Percentiles rank a stretch among this genome's conserved stretches.
phyloP scores from a whole-genome alignment of 2,329 filamentous ascomycete species.

The Taxawa tesnikishii region DNA sequence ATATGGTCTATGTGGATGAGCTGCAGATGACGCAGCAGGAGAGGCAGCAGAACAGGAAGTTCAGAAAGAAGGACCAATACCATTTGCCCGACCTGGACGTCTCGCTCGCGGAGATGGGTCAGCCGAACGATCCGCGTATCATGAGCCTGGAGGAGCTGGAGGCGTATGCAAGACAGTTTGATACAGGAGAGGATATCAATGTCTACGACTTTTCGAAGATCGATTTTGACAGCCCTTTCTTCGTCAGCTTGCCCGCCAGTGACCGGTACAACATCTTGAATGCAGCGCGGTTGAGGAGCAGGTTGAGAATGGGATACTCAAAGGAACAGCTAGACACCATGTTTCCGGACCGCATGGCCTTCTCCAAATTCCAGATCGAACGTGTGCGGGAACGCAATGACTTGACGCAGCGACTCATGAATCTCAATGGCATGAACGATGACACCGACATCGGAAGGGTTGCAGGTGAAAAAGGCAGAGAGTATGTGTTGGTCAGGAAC shows the following conservation, averaged over 20 bases:
- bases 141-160: conserved; percentile 94
- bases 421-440: conserved; percentile 78
- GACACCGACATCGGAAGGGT: conserved; percentile 61
- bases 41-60: conserved; percentile 59
- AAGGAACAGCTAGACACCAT: conserved; percentile 93
- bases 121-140: conserved; percentile 81
- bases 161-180: conserved; percentile 84
- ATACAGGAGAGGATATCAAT: conserved; percentile 77
- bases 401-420: conserved; percentile 88
- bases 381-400: conserved; percentile 86
- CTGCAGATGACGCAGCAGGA: conserved; percentile 68
- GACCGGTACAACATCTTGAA: conserved; percentile 98
- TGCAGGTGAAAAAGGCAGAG: conserved; percentile 74
- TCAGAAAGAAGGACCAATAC: conserved; percentile 88
- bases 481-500: conserved; percentile 95
- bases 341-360: conserved; percentile 97
- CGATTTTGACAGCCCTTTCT: conserved; percentile 93
- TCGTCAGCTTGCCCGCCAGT: conserved; percentile 74
- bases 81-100: conserved; percentile 78
- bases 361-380: conserved; percentile 93
- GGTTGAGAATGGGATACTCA: conserved; percentile 87
- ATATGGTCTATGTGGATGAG: conserved; percentile 87
- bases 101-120: conserved; percentile 74
- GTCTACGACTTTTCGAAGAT: conserved; percentile 96
- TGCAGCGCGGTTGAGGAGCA: conserved; percentile 74